Conservation (phyloP, 2,329 filamentous ascomycete genomes). For the Aaosphaeria arxii region DNA sequence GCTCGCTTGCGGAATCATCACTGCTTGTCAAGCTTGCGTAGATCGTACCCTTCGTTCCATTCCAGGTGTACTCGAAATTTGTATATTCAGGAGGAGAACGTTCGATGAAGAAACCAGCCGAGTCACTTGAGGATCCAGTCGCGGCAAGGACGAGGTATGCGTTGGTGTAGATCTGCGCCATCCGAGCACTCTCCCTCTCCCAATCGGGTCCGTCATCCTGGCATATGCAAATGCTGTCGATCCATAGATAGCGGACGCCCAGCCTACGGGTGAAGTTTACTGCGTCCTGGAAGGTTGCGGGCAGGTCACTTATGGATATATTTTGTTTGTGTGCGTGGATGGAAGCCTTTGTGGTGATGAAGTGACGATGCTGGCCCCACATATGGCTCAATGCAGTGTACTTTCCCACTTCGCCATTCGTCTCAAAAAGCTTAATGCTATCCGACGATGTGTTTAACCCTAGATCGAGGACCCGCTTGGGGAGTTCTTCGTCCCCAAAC, state of each 20-base stretch:
- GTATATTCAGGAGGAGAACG: constrained; percentile 1
- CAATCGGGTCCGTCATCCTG: constrained; percentile 10
- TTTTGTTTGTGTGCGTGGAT: constrained; percentile 1
- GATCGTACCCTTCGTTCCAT: background rate
- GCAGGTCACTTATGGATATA: constrained; percentile 5
- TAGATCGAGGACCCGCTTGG: background rate
- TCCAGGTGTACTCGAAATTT: background rate
- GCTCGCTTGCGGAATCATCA: background rate
- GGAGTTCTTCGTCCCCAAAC: background rate
- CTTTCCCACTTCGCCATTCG: background rate
- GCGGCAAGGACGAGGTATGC: constrained; percentile 9
- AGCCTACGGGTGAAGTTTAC: constrained; percentile 14
- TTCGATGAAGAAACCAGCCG: constrained; percentile 1
- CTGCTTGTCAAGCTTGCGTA: constrained; percentile 1
- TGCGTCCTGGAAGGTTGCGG: constrained; percentile 20
- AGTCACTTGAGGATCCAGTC: constrained; percentile 3
- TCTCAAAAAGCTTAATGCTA: constrained; percentile 1
- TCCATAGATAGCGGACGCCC: constrained; percentile 20
- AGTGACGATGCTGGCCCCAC: constrained; percentile 6
- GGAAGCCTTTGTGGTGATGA: constrained; percentile 7
- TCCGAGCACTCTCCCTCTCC: constrained; percentile 11
- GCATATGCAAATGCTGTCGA: constrained; percentile 21
- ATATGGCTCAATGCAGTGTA: constrained; percentile 13
- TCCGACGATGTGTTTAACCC: background rate
- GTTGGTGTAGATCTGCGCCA: constrained; percentile 7